phyloP scores from a whole-genome alignment of 2,329 filamentous ascomycete genomes.

The Colletotrichum sp. region DNA sequence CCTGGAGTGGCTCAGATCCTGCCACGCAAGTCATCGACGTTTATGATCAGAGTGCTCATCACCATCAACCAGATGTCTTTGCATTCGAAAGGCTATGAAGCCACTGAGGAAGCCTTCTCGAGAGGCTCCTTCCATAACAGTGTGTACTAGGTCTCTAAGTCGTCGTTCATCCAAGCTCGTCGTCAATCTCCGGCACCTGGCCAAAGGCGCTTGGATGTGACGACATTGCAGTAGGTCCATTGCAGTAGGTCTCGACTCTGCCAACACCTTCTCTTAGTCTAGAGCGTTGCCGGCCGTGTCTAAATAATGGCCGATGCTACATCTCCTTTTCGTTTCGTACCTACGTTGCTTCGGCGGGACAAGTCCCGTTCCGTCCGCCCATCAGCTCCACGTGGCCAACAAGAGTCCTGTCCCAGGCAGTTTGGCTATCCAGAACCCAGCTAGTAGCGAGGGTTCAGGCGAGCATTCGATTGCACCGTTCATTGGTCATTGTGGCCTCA shows the following conservation, averaged over 20 bases:
- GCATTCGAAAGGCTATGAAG: background rate
- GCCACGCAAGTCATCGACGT: background rate
- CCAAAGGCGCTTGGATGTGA: background rate
- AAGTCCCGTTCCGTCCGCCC: slow-evolving; percentile 2
- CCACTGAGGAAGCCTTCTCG: background rate
- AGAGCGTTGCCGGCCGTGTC: background rate
- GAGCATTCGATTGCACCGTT: background rate
- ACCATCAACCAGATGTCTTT: background rate
- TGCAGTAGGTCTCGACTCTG: background rate
- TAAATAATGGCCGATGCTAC: background rate
- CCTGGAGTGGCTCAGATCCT: background rate
- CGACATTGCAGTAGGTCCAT: background rate
- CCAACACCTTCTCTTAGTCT: background rate
- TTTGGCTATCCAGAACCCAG: background rate
- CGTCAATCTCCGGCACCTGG: background rate
- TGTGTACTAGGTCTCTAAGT: background rate
- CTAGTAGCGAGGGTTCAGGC: background rate
- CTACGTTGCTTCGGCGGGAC: background rate
- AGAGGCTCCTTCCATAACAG: background rate
- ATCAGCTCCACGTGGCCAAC: slow-evolving; percentile 6
- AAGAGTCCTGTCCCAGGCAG: background rate
- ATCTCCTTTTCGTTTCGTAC: background rate
- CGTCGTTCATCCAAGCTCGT: background rate
- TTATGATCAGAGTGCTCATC: background rate
- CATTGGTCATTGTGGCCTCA: background rate